phyloP scores from a whole-genome alignment of 345 rosid species.

The Geranium brycei region DNA sequence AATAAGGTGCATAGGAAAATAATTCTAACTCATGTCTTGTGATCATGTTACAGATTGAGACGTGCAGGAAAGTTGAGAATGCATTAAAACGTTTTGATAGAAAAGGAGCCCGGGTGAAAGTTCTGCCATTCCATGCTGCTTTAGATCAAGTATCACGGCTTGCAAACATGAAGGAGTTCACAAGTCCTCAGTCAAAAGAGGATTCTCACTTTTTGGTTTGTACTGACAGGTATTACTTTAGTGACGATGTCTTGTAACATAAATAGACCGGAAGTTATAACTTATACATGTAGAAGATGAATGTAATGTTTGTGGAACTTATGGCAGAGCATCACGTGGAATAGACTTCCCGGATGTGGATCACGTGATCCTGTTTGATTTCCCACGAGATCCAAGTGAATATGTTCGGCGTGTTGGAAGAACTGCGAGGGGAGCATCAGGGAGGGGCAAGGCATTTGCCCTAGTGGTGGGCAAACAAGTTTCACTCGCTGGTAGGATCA shows the following conservation, averaged over 20 bases:
- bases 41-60: conserved; percentile 51
- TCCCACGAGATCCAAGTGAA: conserved; percentile 86
- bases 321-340: conserved; percentile 75
- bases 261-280: no score
- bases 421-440: conserved; percentile 87
- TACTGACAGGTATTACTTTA: conserved; percentile 52
- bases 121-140: conserved; percentile 84
- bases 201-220: conserved; percentile 59
- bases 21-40: conserved; percentile 1
- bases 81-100: conserved; percentile 61
- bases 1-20: neutral
- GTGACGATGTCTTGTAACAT: no score
- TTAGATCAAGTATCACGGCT: conserved; percentile 53
- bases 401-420: conserved; percentile 90
- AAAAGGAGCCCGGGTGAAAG: conserved; percentile 34
- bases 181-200: conserved; percentile 24
- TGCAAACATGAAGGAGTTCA: conserved; percentile 70
- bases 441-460: conserved; percentile 75
- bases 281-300: no score
- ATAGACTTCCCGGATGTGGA: conserved; percentile 72
- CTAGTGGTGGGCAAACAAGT: conserved; percentile 92
- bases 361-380: conserved; percentile 77
- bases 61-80: conserved; percentile 95
- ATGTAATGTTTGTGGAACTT: conserved; percentile 7
- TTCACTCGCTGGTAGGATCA: conserved; percentile 45